Percentiles rank a stretch among this genome's conserved stretches.
phyloP scores from a whole-genome alignment of 148 eudicot species.

The Fagopyrum esculentum region DNA sequence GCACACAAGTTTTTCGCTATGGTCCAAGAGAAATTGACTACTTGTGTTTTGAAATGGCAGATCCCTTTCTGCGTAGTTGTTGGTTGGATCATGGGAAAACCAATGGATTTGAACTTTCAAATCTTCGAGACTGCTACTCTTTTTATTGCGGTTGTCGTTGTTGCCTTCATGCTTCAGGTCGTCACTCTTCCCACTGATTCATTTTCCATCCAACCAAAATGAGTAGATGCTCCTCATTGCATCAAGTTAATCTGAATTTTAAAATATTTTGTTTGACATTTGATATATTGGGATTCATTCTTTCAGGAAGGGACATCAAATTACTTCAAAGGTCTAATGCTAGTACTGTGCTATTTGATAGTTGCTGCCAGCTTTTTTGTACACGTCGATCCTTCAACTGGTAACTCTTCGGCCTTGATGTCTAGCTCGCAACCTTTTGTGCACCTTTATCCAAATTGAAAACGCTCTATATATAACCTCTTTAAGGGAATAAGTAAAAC shows the following conservation, averaged over 20 bases:
- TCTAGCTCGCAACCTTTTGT: background rate
- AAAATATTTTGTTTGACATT: background rate
- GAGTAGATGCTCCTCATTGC: no score
- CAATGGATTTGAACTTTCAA: slow-evolving; percentile 93
- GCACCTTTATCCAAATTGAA: no score
- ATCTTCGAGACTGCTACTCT: slow-evolving; percentile 94
- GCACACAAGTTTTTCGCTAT: no score
- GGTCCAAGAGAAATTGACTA: no score
- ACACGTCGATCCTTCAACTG: slow-evolving; percentile 49
- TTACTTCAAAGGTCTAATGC: slow-evolving; percentile 95
- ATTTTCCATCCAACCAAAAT: no score
- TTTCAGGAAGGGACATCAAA: slow-evolving; percentile 91
- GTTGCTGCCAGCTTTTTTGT: slow-evolving; percentile 99
- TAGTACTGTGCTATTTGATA: slow-evolving; percentile 82
- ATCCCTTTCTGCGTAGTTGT: slow-evolving; percentile 91
- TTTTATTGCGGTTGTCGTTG: slow-evolving; percentile 85
- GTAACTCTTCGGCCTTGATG: slow-evolving; percentile 23
- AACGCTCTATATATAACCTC: no score
- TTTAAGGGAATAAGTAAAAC: no score
- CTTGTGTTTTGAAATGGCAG: slow-evolving; percentile 41
- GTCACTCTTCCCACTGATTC: background rate
- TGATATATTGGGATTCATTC: background rate
- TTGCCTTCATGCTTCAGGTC: slow-evolving; percentile 98
- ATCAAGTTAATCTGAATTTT: no score
- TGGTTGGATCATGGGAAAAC: slow-evolving; percentile 91